These are phyloP conservation scores for Mortierella sp. DNA, from an alignment of 371 early-diverging fungal species.

Conservation along the genomic window DNA sequence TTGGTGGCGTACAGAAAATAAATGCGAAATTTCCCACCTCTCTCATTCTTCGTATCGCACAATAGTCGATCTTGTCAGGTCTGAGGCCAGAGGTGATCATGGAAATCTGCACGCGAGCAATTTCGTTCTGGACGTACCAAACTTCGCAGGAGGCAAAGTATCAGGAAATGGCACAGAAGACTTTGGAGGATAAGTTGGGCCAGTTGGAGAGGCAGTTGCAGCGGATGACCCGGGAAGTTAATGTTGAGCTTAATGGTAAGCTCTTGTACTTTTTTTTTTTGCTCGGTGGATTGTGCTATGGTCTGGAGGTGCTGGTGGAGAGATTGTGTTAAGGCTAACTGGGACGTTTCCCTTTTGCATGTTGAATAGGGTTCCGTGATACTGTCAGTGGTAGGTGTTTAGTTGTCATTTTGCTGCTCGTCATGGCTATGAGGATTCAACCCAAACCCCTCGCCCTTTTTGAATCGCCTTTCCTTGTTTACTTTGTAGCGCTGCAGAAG, in stretches of 20 bases:
- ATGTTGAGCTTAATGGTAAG: constrained; percentile 68
- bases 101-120: constrained; percentile 80
- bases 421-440: background rate
- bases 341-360: background rate
- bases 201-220: constrained; percentile 65
- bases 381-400: constrained; percentile 18
- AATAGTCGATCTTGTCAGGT: constrained; percentile 81
- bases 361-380: constrained; percentile 31
- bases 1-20: background rate
- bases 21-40: background rate
- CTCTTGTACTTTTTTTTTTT: background rate
- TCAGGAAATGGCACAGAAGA: constrained; percentile 68
- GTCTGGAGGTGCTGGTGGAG: too few species aligned
- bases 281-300: background rate
- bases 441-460: background rate
- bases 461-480: background rate
- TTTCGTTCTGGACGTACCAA: constrained; percentile 86
- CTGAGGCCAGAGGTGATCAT: constrained; percentile 79
- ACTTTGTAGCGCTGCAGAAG: constrained; percentile 58
- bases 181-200: constrained; percentile 64
- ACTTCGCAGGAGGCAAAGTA: constrained; percentile 77
- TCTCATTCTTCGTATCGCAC: background rate
- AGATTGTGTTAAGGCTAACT: background rate
- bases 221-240: constrained; percentile 64
- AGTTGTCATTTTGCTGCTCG: background rate